Base-by-base conservation (phyloP, 768 basidiomycete genomes). In the Russula sp. region DNA sequence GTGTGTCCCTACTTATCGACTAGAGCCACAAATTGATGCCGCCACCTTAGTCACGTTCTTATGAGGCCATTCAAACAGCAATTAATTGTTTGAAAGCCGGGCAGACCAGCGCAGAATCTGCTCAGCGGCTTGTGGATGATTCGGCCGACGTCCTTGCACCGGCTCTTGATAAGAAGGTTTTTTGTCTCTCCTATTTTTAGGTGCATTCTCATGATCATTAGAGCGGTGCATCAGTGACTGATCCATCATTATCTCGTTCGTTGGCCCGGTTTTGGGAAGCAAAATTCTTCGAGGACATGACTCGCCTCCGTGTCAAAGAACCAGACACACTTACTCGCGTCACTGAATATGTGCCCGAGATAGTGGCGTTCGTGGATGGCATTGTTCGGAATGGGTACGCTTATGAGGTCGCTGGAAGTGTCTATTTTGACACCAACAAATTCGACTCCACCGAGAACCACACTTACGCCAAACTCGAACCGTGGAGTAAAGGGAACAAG, bases 301-400 rank as follows among this genome's bases (percentile, higher is more conserved):
- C 77, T 16, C 83, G 87, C n/a, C 81, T 99, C 18, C 83, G 82
- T 64, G 89, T 98, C 43, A 85, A 87, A 60, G 84, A 87, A 22
- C 94, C 97, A 18, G 93, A 96, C 71, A 91, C 85, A 5, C 74
- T 98, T 57, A 98, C 97, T 1, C 86, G 96, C 45, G 97, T 98
- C 6, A 95, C 95, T 1, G 97, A 98, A 74, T 99, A 93, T 73
- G 87, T 99, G 8, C 92, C 94, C 4, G 95, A 98, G 75, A 91
- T 98, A 65, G 91, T 94, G 53, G 74, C 81, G 5, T 99, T 94
- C 72, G 88, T 98, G 42, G 82, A 93, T 71, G 77, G 82, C 29
- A 90, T 98, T 70, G 77, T 97, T 61, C 75, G 81, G 58, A 95
- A 95, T 61, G 96, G 95, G 0, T 97, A 86, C 69, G 93, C 70